Base-by-base conservation (phyloP, 2,329 filamentous ascomycete genomes). In the Blumeriella jaapii region DNA sequence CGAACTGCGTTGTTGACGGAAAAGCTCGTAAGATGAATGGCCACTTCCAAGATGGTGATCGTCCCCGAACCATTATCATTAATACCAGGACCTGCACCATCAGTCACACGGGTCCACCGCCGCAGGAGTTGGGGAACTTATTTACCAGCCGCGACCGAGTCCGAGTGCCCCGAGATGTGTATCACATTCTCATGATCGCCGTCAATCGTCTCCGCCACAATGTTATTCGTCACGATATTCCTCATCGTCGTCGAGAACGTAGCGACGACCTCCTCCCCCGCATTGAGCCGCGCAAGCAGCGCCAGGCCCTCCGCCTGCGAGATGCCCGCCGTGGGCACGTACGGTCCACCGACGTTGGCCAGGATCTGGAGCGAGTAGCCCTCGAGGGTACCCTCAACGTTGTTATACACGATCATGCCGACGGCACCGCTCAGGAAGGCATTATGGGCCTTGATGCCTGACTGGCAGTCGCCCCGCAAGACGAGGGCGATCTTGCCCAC, bases 371-470 rank as follows among this genome's bases (percentile, higher is more conserved):
- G 18, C 7, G 36, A 32, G 34, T 40, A 40, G 12, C 34, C 39
- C 3, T 41, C 42, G 8, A 45, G 58, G 2, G 60, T 57, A 1
- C 72, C 24, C 1, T 32, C 20, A 1, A 68, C 59, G 17, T 77
- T 79, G 62, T 89, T 85, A 60, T 82, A 86, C 38, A 89, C 65
- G 13, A 89, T 58, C 1, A 75, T 78, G 1, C 74, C 81, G 1
- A 70, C 56, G 5, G 82, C 82, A 10, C 81, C 79, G 0, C 78
- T 78, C 25, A 61, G 63, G 23, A 74, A 77, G 4, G 82, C 80
- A 6, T 71, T 60, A 36, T 66, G 67, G 1, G 77, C 76, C 62
- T 89, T 89, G 39, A 64, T 56, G 10, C 74, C 78, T 45, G 86
- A 87, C 6, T 72, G 46, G 53, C 82, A 89, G 1, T 59, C 64